A percentile compares a stretch with the other conserved stretches of the same genome.
Evolutionary conservation across 441 rosid genomes (phyloP).

Genomic region (Flueggea neowawraea): DNA sequence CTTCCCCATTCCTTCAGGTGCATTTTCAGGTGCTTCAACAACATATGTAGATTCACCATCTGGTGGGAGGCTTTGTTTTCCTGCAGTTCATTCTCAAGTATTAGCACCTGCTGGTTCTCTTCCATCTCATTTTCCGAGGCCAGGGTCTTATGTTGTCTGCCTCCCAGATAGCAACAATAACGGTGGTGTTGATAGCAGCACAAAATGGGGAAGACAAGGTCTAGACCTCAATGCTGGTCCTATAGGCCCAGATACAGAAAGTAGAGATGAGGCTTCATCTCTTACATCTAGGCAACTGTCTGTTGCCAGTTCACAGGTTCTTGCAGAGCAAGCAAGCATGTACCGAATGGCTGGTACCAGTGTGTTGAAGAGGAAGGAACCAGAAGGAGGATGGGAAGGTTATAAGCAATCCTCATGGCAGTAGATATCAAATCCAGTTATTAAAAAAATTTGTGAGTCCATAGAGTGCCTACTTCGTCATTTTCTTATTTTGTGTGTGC

Average conservation of each 20-base stretch:
- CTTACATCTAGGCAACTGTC: conserved; percentile 27
- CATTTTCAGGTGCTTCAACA: conserved; percentile 35
- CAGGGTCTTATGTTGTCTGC: conserved; percentile 25
- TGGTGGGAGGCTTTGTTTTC: conserved; percentile 37
- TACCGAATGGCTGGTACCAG: conserved; percentile 25
- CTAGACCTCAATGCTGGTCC: conserved; percentile 50
- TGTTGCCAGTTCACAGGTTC: conserved; percentile 23
- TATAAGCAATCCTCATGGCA: conserved; percentile 42
- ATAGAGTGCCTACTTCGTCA: conserved; percentile 1
- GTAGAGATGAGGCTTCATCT: conserved; percentile 29
- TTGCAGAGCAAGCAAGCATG: conserved; percentile 30
- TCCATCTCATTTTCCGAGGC: conserved; percentile 34
- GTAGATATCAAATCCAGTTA: conserved; percentile 23
- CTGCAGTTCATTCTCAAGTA: conserved; percentile 31
- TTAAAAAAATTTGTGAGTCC: conserved; percentile 44
- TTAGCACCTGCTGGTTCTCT: conserved; percentile 31
- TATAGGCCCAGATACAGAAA: conserved; percentile 28
- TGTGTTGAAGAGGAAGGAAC: conserved; percentile 42
- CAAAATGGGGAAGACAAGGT: conserved; percentile 37
- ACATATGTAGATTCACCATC: conserved; percentile 33
- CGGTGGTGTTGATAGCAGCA: conserved; percentile 21
- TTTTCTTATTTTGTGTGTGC: background rate
- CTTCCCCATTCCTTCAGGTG: conserved; percentile 29
- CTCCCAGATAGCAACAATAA: conserved; percentile 18
- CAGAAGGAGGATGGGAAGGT: conserved; percentile 48